These are phyloP conservation scores for Halophytophthora polymorphica DNA, from an alignment of 352 stramenopile species.

Conservation along the genomic window DNA sequence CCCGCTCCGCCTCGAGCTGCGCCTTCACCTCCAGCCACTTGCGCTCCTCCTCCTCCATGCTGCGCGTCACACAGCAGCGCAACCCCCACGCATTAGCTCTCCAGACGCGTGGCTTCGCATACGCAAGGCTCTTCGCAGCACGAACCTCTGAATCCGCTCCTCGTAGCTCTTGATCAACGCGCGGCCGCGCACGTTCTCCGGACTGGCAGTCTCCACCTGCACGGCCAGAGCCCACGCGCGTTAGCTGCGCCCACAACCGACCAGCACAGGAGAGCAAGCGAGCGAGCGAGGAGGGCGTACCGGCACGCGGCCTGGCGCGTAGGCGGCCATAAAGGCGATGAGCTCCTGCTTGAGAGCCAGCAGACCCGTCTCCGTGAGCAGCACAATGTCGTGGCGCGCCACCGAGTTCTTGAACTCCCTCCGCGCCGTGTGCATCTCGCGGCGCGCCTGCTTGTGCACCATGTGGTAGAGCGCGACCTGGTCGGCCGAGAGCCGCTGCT, in stretches of 20 bases:
- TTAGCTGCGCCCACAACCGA: slow-evolving; percentile 1
- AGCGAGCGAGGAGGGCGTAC: slow-evolving; percentile 19
- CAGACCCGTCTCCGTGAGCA: slow-evolving; percentile 63
- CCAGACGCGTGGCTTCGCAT: slow-evolving; percentile 1
- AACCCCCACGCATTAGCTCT: background rate
- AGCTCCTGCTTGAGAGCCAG: slow-evolving; percentile 64
- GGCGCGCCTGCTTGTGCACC: slow-evolving; percentile 53
- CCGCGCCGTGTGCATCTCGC: slow-evolving; percentile 62
- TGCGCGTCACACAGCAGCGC: no score
- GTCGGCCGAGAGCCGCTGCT: slow-evolving; percentile 39
- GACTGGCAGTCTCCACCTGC: slow-evolving; percentile 48
- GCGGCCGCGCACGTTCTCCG: slow-evolving; percentile 58
- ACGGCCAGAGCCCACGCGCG: background rate
- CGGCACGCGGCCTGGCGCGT: slow-evolving; percentile 42
- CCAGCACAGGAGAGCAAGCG: background rate
- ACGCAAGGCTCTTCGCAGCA: background rate
- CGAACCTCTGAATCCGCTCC: slow-evolving; percentile 37
- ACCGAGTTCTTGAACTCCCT: slow-evolving; percentile 63
- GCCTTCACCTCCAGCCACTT: slow-evolving; percentile 50
- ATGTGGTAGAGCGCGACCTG: slow-evolving; percentile 61
- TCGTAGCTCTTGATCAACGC: slow-evolving; percentile 48
- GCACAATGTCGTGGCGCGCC: slow-evolving; percentile 57
- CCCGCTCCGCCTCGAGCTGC: slow-evolving; percentile 23
- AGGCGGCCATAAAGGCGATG: slow-evolving; percentile 51
- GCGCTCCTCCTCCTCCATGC: slow-evolving; percentile 46